Evolutionary conservation across 1,284 basidiomycete genomes (phyloP).

Genomic region (Apiotrichum sp.): DNA sequence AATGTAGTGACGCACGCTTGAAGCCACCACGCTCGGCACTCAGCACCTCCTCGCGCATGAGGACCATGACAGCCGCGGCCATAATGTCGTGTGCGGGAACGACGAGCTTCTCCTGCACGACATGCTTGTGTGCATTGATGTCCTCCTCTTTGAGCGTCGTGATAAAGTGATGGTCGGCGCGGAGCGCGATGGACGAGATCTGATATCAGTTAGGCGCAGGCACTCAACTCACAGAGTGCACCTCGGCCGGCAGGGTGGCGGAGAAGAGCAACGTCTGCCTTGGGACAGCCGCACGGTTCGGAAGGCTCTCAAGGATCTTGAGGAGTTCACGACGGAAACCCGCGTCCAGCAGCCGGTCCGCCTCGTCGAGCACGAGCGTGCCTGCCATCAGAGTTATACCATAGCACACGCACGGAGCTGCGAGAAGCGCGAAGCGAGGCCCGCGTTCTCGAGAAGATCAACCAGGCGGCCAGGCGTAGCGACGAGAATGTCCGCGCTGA

Average conservation of each 20-base stretch:
- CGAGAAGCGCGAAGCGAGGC: slow-evolving; percentile 34
- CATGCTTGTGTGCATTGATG: slow-evolving; percentile 61
- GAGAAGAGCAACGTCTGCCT: slow-evolving; percentile 51
- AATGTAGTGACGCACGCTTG: slow-evolving; percentile 31
- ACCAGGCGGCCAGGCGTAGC: slow-evolving; percentile 52
- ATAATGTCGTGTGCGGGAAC: slow-evolving; percentile 51
- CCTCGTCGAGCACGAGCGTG: slow-evolving; percentile 50
- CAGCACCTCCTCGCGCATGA: slow-evolving; percentile 39
- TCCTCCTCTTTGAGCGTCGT: slow-evolving; percentile 60
- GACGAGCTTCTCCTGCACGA: slow-evolving; percentile 54
- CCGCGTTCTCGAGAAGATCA: slow-evolving; percentile 48
- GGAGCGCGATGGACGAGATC: slow-evolving; percentile 52
- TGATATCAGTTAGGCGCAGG: slow-evolving; percentile 20
- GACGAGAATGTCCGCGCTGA: slow-evolving; percentile 46
- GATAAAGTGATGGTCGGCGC: slow-evolving; percentile 56
- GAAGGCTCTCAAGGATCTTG: slow-evolving; percentile 41
- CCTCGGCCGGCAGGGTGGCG: slow-evolving; percentile 49
- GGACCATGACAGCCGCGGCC: slow-evolving; percentile 47
- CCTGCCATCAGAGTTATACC: slow-evolving; percentile 17
- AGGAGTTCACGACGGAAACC: slow-evolving; percentile 39
- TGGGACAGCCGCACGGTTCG: slow-evolving; percentile 27
- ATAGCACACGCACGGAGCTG: slow-evolving; percentile 20
- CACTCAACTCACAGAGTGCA: slow-evolving; percentile 31
- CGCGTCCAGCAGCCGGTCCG: slow-evolving; percentile 49
- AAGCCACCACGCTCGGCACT: slow-evolving; percentile 25